A percentile compares a stretch with the other conserved stretches of the same genome.
Evolutionary conservation across 305 asterid species (phyloP).

Genomic region (Solanum hybrid): DNA sequence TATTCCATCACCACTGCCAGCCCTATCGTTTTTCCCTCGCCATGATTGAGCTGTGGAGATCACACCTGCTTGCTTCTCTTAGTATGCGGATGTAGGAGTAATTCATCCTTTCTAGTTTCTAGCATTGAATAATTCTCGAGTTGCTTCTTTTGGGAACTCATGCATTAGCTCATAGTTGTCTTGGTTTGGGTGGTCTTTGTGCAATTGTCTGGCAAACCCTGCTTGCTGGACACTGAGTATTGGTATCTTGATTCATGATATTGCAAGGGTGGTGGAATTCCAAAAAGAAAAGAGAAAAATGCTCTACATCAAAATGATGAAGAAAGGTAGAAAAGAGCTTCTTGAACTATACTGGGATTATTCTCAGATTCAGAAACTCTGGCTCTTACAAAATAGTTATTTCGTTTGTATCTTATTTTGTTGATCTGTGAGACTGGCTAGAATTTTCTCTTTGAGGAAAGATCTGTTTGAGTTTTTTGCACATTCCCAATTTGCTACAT

Average conservation of each 20-base stretch:
- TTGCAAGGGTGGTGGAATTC: not conserved
- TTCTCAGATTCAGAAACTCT: not conserved
- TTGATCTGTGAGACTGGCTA: not conserved
- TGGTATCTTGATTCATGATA: not conserved
- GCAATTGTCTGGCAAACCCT: not conserved
- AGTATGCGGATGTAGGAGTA: not conserved
- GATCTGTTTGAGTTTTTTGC: not conserved
- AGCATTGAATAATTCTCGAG: not conserved
- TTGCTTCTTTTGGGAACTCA: not conserved
- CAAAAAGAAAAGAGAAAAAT: not conserved
- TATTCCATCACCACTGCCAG: not conserved
- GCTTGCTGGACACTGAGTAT: not conserved
- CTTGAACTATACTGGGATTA: not conserved
- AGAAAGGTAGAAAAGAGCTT: not conserved
- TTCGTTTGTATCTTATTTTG: not conserved
- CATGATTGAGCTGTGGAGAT: not conserved
- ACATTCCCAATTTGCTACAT: not conserved
- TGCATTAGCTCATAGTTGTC: not conserved
- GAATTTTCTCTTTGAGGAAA: not conserved
- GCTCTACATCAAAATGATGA: not conserved
- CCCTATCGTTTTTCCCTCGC: not conserved
- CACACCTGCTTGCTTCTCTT: not conserved
- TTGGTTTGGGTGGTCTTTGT: not conserved
- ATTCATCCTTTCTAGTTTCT: not conserved
- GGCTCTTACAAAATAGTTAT: not conserved